A percentile compares a stretch with the other conserved stretches of the same genome.
These are phyloP conservation scores for Rhizoclosmatium sp. DNA, from an alignment of 192 early-diverging fungal species.

Conservation along the genomic window DNA sequence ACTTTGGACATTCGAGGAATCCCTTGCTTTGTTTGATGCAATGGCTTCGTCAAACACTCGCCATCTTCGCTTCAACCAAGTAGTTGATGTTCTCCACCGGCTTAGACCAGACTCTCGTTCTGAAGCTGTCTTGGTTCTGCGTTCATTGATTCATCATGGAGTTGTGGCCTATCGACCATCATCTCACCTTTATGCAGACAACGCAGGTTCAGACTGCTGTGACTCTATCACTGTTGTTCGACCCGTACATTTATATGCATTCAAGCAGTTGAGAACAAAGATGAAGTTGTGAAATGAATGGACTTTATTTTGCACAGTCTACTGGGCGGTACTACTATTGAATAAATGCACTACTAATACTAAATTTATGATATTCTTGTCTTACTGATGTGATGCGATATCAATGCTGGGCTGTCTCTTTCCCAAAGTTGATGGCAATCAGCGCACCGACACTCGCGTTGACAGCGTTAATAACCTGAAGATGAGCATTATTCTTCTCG, in stretches of 20 bases:
- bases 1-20: constrained; percentile 9
- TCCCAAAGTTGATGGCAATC: neutral
- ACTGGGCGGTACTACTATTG: too few relatives aligned
- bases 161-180: constrained; percentile 21
- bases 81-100: neutral
- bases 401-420: too few relatives aligned
- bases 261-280: neutral
- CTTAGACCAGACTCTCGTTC: neutral
- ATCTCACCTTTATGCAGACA: constrained; percentile 14
- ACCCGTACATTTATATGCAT: constrained; percentile 19
- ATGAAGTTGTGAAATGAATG: too few relatives aligned
- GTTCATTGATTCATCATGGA: constrained; percentile 9
- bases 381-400: too few relatives aligned
- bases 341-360: too few relatives aligned
- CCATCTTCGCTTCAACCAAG: neutral
- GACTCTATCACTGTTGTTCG: constrained; percentile 13
- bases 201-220: neutral
- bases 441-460: neutral
- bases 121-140: neutral
- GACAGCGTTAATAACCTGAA: neutral
- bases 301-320: too few relatives aligned
- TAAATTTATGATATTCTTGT: too few relatives aligned
- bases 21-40: constrained; percentile 5
- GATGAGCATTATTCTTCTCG: neutral
- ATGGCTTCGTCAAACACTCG: neutral